A percentile compares a stretch with the other conserved stretches of the same genome.
These are phyloP conservation scores for Arthrocladium fulminans DNA, from an alignment of 2,329 filamentous ascomycete species.

Conservation along the genomic window DNA sequence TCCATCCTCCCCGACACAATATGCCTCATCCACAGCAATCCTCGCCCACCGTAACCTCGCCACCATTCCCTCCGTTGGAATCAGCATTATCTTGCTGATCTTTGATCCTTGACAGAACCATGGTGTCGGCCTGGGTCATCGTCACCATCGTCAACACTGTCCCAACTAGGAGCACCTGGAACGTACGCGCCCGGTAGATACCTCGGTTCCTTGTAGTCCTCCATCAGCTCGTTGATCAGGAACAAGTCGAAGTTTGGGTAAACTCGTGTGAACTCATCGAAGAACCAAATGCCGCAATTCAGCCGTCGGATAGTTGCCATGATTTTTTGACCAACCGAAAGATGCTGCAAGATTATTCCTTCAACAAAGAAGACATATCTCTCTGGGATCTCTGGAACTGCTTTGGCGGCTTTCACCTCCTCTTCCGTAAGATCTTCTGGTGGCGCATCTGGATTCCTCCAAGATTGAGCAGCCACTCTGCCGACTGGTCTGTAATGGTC, in stretches of 20 bases:
- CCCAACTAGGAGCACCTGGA: neutral
- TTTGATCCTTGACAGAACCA: neutral
- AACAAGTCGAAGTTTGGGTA: conserved; percentile 56
- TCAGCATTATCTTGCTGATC: neutral
- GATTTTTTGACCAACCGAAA: conserved; percentile 58
- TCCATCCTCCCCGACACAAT: too few species aligned
- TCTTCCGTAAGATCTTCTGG: conserved; percentile 31
- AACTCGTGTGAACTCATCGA: conserved; percentile 49
- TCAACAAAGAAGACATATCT: conserved; percentile 60
- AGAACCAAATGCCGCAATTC: conserved; percentile 53
- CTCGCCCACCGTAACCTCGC: too few species aligned
- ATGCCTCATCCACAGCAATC: too few species aligned
- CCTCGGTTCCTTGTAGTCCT: conserved; percentile 52
- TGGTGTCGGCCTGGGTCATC: neutral
- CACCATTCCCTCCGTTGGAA: neutral
- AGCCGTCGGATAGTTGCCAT: conserved; percentile 48
- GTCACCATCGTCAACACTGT: neutral
- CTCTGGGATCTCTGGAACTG: conserved; percentile 29
- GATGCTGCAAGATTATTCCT: conserved; percentile 46
- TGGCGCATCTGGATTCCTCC: conserved; percentile 36
- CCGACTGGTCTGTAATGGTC: conserved; percentile 44
- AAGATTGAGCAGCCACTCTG: conserved; percentile 44
- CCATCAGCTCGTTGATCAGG: conserved; percentile 62
- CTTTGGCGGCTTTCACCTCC: conserved; percentile 21
- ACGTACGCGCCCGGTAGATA: conserved; percentile 2